Base-by-base conservation (phyloP, 495 filamentous ascomycete genomes). In the Amniculicola lignicola region DNA sequence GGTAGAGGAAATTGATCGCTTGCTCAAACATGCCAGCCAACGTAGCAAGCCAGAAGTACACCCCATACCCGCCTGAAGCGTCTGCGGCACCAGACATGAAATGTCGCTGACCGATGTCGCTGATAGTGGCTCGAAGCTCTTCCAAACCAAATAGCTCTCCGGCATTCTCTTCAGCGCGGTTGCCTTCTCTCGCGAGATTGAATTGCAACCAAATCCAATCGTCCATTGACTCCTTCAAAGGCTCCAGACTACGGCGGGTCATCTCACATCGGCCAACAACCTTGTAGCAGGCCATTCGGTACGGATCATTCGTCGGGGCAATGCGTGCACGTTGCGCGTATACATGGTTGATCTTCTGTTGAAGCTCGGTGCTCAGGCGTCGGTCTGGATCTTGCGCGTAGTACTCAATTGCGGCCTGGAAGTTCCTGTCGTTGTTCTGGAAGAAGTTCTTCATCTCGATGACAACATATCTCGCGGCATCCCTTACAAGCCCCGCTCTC, bases 141-240 rank as follows among this genome's bases (percentile, higher is more conserved):
- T 84, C 81, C 11, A 99, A 78, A 15, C 89, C 90, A 70, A 94
- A 96, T 11, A 87, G 81, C 65, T 97, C 91, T 41, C 85, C 84
- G 11, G 92, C 89, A 44, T 86, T 82, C 66, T 96, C 91, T 46
- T 89, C 83, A 9, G 82, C 79, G 47, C 87, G 82, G 63, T 89
- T 89, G 49, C 86, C 83, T 66, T 99, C 93, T 48, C 94, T 77
- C 14, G 91, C 90, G 37, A 99, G 83, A 61, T 82, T 87, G 69
- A 97, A 89, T 68, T 97, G 93, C 51, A 99, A 72, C 93, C 93
- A 99, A 69, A 94, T 84, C 89, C 90, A 97, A 67, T 97, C 94
- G 61, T 95, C 88, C 40, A 95, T 83, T 21, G 82, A 85, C 51
- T 86, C 86, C 49, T 81, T 84, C 15, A 97, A 18, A 77, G 41